A percentile compares a stretch with the other conserved stretches of the same genome.
Evolutionary conservation across 441 rosid genomes (phyloP).

Genomic region (Populus hybrid): DNA sequence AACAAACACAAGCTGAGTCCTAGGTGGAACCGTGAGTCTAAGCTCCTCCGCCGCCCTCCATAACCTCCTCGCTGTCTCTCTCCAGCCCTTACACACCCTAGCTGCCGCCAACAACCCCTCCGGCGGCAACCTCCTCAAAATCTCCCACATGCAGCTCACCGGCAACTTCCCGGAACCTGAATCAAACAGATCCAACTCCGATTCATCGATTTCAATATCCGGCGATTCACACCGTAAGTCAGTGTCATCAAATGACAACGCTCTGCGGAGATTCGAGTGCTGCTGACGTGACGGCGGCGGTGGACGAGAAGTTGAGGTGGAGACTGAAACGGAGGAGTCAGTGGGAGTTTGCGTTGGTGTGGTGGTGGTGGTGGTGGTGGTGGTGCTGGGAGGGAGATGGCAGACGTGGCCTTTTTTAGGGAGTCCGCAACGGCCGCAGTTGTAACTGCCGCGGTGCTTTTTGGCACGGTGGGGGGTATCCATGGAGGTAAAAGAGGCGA

Average conservation of each 20-base stretch:
- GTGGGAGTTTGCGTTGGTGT: slow-evolving; percentile 23
- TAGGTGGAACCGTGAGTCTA: slow-evolving; percentile 60
- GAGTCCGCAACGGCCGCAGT: slow-evolving; percentile 89
- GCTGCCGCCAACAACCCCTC: slow-evolving; percentile 62
- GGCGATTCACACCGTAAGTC: slow-evolving; percentile 46
- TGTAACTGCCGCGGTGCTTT: slow-evolving; percentile 82
- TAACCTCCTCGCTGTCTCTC: slow-evolving; percentile 60
- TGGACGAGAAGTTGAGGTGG: slow-evolving; percentile 19
- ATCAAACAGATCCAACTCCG: slow-evolving; percentile 32
- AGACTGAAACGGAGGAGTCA: slow-evolving; percentile 22
- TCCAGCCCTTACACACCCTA: slow-evolving; percentile 82
- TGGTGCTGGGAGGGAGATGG: slow-evolving; percentile 24
- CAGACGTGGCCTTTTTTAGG: slow-evolving; percentile 93
- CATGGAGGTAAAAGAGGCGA: slow-evolving; percentile 33
- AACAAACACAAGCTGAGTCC: slow-evolving; percentile 63
- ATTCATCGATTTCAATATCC: slow-evolving; percentile 37
- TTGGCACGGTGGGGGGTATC: slow-evolving; percentile 36
- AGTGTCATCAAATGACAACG: slow-evolving; percentile 71
- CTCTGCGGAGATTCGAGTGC: slow-evolving; percentile 55
- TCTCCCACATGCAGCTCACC: slow-evolving; percentile 65
- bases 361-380: slow-evolving; percentile 19
- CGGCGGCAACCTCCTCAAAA: slow-evolving; percentile 73
- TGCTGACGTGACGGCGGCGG: slow-evolving; percentile 34
- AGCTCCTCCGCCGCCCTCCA: slow-evolving; percentile 92
- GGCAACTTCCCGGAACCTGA: slow-evolving; percentile 48